These are phyloP conservation scores for Dryas octopetala DNA, from an alignment of 306 rosid genomes.

Conservation along the genomic window DNA sequence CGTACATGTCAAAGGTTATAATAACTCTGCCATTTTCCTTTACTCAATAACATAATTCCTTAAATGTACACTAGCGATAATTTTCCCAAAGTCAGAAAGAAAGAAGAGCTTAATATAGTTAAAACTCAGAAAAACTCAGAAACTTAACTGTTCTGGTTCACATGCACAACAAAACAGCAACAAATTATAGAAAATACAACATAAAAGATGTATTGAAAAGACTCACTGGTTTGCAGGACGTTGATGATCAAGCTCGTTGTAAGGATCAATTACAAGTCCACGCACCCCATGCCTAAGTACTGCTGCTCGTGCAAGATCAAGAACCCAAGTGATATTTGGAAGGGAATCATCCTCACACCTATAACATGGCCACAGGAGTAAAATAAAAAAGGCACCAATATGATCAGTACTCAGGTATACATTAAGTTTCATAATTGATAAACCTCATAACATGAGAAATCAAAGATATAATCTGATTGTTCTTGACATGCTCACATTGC, in stretches of 20 bases:
- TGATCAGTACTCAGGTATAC: background rate
- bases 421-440: background rate
- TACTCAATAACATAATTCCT: background rate
- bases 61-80: background rate
- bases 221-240: constrained; percentile 82
- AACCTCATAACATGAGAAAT: background rate
- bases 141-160: background rate
- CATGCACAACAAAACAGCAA: background rate
- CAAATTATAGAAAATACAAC: background rate
- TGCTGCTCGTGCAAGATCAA: constrained; percentile 83
- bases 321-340: constrained; percentile 83
- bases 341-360: constrained; percentile 94
- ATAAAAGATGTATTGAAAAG: constrained; percentile 13
- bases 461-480: background rate
- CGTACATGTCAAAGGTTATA: background rate
- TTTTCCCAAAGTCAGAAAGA: background rate
- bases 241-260: constrained; percentile 97
- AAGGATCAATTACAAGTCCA: constrained; percentile 98
- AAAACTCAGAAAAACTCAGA: background rate
- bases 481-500: background rate
- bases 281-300: constrained; percentile 90
- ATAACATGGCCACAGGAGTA: constrained; percentile 25
- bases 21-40: background rate
- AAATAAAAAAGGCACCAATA: constrained; percentile 16
- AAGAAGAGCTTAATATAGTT: background rate